phyloP scores from a whole-genome alignment of 768 basidiomycete genomes.

The Termitomyces bulborhizus region DNA sequence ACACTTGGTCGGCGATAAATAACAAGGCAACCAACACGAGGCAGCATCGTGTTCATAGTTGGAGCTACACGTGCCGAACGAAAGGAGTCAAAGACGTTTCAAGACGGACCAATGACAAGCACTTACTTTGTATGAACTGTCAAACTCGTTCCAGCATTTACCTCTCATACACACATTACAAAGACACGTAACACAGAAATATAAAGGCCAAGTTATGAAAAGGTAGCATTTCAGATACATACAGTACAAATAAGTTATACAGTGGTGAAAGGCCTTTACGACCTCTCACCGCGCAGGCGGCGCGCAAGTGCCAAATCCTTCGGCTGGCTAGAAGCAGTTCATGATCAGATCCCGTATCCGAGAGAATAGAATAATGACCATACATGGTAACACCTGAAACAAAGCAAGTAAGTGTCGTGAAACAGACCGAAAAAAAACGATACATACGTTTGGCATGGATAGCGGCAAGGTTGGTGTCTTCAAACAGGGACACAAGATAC shows the following conservation, averaged over 20 bases:
- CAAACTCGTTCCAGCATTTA: neutral
- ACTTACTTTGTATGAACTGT: slow-evolving; percentile 2
- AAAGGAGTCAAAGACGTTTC: slow-evolving; percentile 11
- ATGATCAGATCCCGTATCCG: neutral
- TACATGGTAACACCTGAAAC: slow-evolving; percentile 18
- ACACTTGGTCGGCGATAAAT: slow-evolving; percentile 12
- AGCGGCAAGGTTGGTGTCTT: slow-evolving; percentile 17
- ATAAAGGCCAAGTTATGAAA: neutral
- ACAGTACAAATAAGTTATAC: slow-evolving; percentile 10
- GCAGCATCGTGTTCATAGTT: slow-evolving; percentile 29
- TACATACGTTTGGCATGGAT: slow-evolving; percentile 18
- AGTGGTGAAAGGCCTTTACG: slow-evolving; percentile 1
- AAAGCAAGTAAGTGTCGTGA: neutral
- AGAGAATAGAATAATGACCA: neutral
- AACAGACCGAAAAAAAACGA: neutral
- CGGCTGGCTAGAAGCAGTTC: slow-evolving; percentile 12
- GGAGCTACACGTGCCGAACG: slow-evolving; percentile 22
- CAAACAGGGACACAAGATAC: slow-evolving; percentile 16
- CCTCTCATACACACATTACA: neutral
- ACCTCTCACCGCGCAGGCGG: slow-evolving; percentile 18
- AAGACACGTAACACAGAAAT: neutral
- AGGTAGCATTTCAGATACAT: slow-evolving; percentile 9
- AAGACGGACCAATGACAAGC: neutral
- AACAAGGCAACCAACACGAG: slow-evolving; percentile 26
- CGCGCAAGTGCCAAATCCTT: slow-evolving; percentile 18